Base-by-base conservation (phyloP, 1,284 basidiomycete species). In the Waitea zeae region DNA sequence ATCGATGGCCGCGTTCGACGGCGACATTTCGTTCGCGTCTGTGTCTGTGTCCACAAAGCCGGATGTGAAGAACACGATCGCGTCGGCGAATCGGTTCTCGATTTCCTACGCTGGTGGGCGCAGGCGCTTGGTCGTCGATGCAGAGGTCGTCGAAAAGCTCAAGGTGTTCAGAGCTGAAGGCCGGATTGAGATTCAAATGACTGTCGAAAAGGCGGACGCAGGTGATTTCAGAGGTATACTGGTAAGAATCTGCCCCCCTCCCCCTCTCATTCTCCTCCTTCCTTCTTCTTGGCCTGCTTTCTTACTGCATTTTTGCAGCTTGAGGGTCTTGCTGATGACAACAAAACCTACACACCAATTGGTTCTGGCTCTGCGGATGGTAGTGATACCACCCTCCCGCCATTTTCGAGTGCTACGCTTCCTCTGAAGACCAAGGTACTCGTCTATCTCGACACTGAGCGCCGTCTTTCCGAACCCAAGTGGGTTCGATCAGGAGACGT, bases 401-500 rank as follows among this genome's bases (percentile, higher is more conserved):
- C 73, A 4, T 79, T 84, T 44, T 61, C 62, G 36, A 70, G 67
- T 44, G 56, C 57, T 7, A 46, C 56, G 17, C 49, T 64, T 20
- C 70, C 77, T 15, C 52, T 62, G 12, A 62, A 65, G 28, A 47
- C 74, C 12, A 66, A 62, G 12, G 54, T 86, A 19, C 48, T 67
- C 18, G 67, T 75, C 18, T 70, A 83, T 53, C 66, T 97, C 37
- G 92, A 97, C 53, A 81, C 72, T 38, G 73, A 72, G 28, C 74
- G 81, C 39, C 90, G 92, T 0, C 58, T 96, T 19, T 89, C 86
- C 6, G 90, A 97, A 53, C 86, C 92, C 2, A 82, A 86, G 50
- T 98, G 93, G 93, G 83, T 90, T 31, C 87, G 87, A 52, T 83
- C 81, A 3, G 90, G 92, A 30, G 86, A 92, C 50, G 70, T 93